Evolutionary conservation across 495 filamentous ascomycete species (phyloP), one percentile per base, ranked within the genome.

Genomic region (Aspergillus steynii): DNA sequence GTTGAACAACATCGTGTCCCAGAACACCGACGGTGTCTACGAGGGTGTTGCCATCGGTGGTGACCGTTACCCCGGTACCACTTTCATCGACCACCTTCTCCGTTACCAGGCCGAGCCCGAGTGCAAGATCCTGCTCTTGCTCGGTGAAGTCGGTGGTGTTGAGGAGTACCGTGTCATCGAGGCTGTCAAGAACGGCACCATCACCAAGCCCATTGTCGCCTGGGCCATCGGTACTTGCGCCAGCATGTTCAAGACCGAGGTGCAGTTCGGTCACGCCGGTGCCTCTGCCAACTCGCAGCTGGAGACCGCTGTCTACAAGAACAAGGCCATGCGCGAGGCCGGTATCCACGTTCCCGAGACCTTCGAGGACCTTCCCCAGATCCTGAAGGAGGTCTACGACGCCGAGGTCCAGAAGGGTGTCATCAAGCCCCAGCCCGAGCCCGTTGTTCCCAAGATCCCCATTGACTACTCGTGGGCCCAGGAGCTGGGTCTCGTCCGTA

Each of bases 401-500:
- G 87, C 86, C 67, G 84, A 96, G 59, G 86, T 98, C 73, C 83
- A 86, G 72, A 80, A 90, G 60, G 94, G 93, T 74, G 86, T 83
- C 65, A 91, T 99, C 74, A 85, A 85, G 74, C 93, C 93, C 60
- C 83, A 88, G 68, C 80, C 91, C 52, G 95, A 99, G 85, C 95
- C 96, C 52, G 85, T 89, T 60, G 90, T 92, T 27, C 95, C 95
- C 72, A 99, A 99, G 91, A 99, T 99, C 74, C 95, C 95, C 70
- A 97, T 99, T 69, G 95, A 99, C 81, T 99, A 99, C 88, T 92
- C 93, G 26, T 99, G 95, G 95, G 95, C 95, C 28, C 96, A 98
- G 82, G 95, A 99, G 79, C 90, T 99, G 61, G 95, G 95, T 74
- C 93, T 99, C 68, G 92, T 99, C 83, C 96, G 95, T 79, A 99